Evolutionary conservation across 179 eudicot genomes (phyloP).

Genomic region (Spinacia oleracea): DNA sequence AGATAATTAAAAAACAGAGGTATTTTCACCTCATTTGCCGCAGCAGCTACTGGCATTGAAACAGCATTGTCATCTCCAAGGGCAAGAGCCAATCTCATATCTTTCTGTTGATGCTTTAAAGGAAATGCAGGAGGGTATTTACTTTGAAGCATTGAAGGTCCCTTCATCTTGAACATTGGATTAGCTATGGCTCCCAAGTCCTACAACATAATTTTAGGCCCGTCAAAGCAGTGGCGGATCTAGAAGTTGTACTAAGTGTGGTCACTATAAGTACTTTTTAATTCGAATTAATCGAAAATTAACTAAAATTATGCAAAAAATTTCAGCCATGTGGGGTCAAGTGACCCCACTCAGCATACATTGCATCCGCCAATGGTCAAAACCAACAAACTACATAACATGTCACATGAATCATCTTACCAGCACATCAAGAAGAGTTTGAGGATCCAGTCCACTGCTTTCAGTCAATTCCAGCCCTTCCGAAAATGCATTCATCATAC

Average conservation of each 20-base stretch:
- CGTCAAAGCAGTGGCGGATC: no score
- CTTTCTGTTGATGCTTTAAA: slow-evolving; percentile 95
- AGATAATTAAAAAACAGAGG: background rate
- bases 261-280: no score
- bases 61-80: slow-evolving; percentile 90
- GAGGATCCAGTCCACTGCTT: slow-evolving; percentile 74
- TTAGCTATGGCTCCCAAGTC: slow-evolving; percentile 94
- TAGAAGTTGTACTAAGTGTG: no score
- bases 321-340: no score
- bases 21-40: slow-evolving; percentile 77
- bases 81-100: slow-evolving; percentile 94
- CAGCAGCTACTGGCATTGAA: slow-evolving; percentile 96
- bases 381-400: slow-evolving; percentile 1
- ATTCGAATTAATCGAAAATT: no score
- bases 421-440: slow-evolving; percentile 81
- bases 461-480: slow-evolving; percentile 91
- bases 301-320: no score
- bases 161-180: slow-evolving; percentile 97
- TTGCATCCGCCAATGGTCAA: no score
- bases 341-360: no score
- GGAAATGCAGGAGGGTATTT: slow-evolving; percentile 90
- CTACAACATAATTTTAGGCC: slow-evolving; percentile 32
- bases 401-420: slow-evolving; percentile 43
- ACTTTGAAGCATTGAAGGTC: slow-evolving; percentile 79
- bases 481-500: slow-evolving; percentile 97